Evolutionary conservation across 2,329 filamentous ascomycete species (phyloP).

Genomic region (Cylindrodendrum hubeiense): DNA sequence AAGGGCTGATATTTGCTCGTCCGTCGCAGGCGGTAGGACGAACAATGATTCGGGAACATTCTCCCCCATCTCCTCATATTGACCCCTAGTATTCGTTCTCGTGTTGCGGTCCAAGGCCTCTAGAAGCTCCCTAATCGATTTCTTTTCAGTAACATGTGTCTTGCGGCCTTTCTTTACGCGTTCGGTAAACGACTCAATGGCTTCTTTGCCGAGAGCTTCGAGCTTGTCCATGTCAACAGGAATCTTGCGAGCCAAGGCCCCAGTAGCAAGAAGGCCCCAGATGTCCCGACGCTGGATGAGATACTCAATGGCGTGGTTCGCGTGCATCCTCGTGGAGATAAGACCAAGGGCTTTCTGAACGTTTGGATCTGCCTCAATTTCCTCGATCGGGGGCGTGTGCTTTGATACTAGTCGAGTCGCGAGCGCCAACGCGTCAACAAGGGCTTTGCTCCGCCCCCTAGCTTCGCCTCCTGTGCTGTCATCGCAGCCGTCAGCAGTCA

Average conservation of each 20-base stretch:
- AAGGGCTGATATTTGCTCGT: conserved; percentile 28
- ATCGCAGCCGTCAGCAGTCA: not conserved
- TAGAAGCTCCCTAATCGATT: conserved; percentile 26
- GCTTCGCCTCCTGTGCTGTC: not conserved
- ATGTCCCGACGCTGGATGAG: conserved; percentile 19
- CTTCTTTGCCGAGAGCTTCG: conserved; percentile 11
- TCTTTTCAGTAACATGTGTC: conserved; percentile 7
- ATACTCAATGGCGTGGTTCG: not conserved
- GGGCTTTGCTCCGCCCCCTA: not conserved
- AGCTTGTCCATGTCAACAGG: conserved; percentile 25
- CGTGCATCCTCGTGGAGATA: conserved; percentile 17
- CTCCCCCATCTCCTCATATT: not conserved
- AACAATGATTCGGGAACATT: conserved; percentile 31
- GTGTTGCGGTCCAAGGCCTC: conserved; percentile 26
- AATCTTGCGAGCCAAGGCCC: conserved; percentile 27
- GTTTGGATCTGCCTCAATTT: conserved; percentile 14
- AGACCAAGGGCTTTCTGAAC: conserved; percentile 27
- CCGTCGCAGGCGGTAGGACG: conserved; percentile 23
- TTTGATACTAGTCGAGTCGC: conserved; percentile 23
- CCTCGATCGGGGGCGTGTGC: conserved; percentile 14
- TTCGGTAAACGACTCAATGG: conserved; percentile 17
- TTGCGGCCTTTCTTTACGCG: conserved; percentile 27
- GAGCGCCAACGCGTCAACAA: conserved; percentile 19
- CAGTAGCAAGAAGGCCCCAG: conserved; percentile 25
- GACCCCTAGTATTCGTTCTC: conserved; percentile 12